These are phyloP conservation scores for Penicillium goetzii DNA, from an alignment of 495 filamentous ascomycete species.

Conservation along the genomic window DNA sequence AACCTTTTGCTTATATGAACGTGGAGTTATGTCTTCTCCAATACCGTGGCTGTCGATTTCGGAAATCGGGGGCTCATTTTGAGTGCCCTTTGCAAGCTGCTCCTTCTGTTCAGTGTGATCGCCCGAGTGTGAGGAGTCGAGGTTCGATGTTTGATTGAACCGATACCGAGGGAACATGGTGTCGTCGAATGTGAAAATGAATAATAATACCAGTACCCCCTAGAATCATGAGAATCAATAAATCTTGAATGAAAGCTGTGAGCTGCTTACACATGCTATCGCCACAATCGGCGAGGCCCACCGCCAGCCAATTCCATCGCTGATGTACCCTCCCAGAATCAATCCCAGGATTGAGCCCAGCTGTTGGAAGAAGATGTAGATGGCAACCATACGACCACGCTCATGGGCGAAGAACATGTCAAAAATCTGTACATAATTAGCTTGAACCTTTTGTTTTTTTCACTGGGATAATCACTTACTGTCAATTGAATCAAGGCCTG, in stretches of 20 bases:
- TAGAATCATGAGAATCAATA: background rate
- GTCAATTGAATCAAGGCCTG: constrained; percentile 39
- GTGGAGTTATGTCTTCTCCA: constrained; percentile 27
- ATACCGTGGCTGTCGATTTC: constrained; percentile 13
- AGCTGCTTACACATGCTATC: constrained; percentile 31
- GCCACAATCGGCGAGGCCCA: constrained; percentile 41
- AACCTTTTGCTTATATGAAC: constrained; percentile 31
- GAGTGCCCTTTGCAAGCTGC: constrained; percentile 12
- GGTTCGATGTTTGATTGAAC: constrained; percentile 18
- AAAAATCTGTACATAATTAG: constrained; percentile 29
- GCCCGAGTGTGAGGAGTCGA: background rate
- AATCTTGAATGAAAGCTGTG: background rate
- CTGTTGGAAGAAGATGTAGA: constrained; percentile 37
- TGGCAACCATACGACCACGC: constrained; percentile 32
- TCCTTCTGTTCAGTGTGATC: constrained; percentile 3
- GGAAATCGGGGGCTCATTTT: constrained; percentile 18
- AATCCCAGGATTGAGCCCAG: constrained; percentile 35
- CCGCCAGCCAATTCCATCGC: constrained; percentile 38
- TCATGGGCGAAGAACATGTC: constrained; percentile 38
- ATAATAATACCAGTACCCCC: constrained; percentile 33
- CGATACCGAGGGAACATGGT: constrained; percentile 40
- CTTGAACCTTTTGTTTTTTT: background rate
- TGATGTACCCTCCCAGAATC: constrained; percentile 36
- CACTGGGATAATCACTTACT: constrained; percentile 10
- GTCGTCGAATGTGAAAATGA: constrained; percentile 42